phyloP scores from a whole-genome alignment of 306 rosid species.

The Hippophae gyantsensis region DNA sequence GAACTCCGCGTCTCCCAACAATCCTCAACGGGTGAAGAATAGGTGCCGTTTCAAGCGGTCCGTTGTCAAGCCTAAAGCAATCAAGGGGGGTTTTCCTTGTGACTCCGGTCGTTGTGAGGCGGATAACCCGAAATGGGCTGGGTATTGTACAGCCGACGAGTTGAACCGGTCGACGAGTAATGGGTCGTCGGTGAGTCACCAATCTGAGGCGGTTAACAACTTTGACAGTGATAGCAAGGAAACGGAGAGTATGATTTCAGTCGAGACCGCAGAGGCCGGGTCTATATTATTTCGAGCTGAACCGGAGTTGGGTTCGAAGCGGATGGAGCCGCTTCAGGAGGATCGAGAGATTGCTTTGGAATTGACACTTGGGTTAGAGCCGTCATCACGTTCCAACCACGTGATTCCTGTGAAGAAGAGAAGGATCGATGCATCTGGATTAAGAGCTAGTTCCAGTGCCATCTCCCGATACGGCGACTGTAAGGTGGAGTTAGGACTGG shows the following conservation, averaged over 20 bases:
- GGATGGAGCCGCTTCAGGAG: slow-evolving; percentile 16
- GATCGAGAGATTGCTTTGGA: slow-evolving; percentile 47
- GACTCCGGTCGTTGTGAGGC: slow-evolving; percentile 14
- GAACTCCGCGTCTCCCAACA: slow-evolving; percentile 56
- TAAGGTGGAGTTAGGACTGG: slow-evolving; percentile 43
- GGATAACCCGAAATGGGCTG: slow-evolving; percentile 13
- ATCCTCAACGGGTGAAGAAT: slow-evolving; percentile 37
- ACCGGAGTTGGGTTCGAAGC: slow-evolving; percentile 30
- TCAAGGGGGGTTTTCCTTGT: slow-evolving; percentile 14
- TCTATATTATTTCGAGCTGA: slow-evolving; percentile 39
- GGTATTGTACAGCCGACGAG: slow-evolving; percentile 22
- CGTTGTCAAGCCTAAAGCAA: slow-evolving; percentile 31
- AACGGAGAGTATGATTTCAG: slow-evolving; percentile 69
- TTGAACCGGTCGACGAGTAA: slow-evolving; percentile 62
- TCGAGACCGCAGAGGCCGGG: slow-evolving; percentile 44
- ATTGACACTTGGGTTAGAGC: slow-evolving; percentile 65
- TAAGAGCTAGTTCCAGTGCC: not conserved
- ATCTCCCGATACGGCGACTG: slow-evolving; percentile 15
- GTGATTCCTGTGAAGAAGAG: slow-evolving; percentile 81
- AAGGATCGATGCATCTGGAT: slow-evolving; percentile 24
- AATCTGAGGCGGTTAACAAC: slow-evolving; percentile 48
- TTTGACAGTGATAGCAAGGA: slow-evolving; percentile 58
- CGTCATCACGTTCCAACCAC: slow-evolving; percentile 37
- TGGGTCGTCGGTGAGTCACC: slow-evolving; percentile 86
- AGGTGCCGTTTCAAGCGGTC: slow-evolving; percentile 58